Percentiles rank a stretch among this genome's conserved stretches.
phyloP scores from a whole-genome alignment of 176 grass and related monocot species.

The Ananas comosus region DNA sequence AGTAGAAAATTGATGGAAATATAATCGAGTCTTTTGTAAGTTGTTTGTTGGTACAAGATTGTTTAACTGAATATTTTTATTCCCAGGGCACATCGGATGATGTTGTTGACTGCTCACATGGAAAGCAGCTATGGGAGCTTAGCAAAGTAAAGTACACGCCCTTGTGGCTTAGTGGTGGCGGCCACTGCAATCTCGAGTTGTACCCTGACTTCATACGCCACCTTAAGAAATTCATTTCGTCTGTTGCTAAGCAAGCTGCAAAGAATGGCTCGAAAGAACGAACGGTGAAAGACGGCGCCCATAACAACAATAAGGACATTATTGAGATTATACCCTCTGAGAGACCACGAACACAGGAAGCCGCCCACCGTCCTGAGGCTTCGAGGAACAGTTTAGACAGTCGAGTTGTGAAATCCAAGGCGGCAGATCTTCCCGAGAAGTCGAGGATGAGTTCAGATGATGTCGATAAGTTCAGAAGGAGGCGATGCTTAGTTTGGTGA shows the following conservation, averaged over 20 bases:
- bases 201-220: constrained; percentile 88
- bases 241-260: constrained; percentile 38
- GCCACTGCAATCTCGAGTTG: constrained; percentile 93
- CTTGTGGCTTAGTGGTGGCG: constrained; percentile 80
- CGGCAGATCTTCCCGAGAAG: constrained; percentile 62
- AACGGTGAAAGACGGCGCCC: constrained; percentile 8
- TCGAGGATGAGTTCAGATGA: constrained; percentile 83
- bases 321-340: constrained; percentile 19
- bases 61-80: constrained; percentile 24
- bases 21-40: background rate
- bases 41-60: too few relatives aligned
- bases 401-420: constrained; percentile 73
- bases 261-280: constrained; percentile 37
- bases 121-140: constrained; percentile 92
- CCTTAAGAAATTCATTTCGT: constrained; percentile 62
- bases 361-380: constrained; percentile 42
- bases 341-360: constrained; percentile 29
- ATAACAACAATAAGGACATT: constrained; percentile 21
- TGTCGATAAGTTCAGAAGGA: constrained; percentile 66
- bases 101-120: constrained; percentile 89
- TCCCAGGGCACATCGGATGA: constrained; percentile 86
- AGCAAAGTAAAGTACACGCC: constrained; percentile 91
- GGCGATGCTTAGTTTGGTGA: constrained; percentile 82
- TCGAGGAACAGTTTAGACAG: constrained; percentile 85
- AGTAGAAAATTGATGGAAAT: background rate